These are phyloP conservation scores for Elasticomyces elasticus DNA, from an alignment of 495 filamentous ascomycete genomes.

Conservation along the genomic window DNA sequence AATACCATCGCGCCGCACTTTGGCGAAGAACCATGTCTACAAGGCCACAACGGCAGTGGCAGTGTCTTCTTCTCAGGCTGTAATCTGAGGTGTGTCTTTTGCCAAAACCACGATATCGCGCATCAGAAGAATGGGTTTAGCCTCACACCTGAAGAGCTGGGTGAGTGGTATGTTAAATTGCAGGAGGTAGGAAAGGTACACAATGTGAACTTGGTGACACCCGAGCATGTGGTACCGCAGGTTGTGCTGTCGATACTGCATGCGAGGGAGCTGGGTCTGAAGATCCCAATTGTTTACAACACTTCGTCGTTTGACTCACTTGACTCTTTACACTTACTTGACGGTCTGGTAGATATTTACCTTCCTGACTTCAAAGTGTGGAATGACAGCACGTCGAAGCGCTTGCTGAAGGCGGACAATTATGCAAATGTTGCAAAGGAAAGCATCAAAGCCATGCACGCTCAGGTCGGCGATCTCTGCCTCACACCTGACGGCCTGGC, in stretches of 20 bases:
- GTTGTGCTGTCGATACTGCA: constrained; percentile 60
- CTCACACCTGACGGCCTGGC: constrained; percentile 70
- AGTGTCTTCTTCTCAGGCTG: constrained; percentile 61
- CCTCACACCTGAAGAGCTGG: constrained; percentile 65
- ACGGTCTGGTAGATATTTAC: constrained; percentile 70
- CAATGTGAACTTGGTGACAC: constrained; percentile 72
- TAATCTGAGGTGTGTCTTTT: constrained; percentile 70
- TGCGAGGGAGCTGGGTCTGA: constrained; percentile 54
- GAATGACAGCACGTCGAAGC: constrained; percentile 48
- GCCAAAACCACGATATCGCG: constrained; percentile 73
- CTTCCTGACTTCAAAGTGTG: constrained; percentile 74
- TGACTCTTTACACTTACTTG: constrained; percentile 53
- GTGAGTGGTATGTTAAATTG: constrained; percentile 66
- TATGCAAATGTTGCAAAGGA: constrained; percentile 57
- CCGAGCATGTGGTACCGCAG: constrained; percentile 70
- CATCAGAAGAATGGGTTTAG: constrained; percentile 64
- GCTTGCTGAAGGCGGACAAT: constrained; percentile 63
- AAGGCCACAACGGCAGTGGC: constrained; percentile 64
- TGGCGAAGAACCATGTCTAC: constrained; percentile 65
- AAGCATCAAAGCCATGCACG: constrained; percentile 64
- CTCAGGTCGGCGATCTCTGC: constrained; percentile 64
- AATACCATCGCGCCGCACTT: constrained; percentile 70
- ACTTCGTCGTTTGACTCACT: constrained; percentile 66
- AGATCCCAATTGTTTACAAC: constrained; percentile 66
- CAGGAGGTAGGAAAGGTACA: constrained; percentile 61